phyloP scores from a whole-genome alignment of 176 grass and related monocot species.

The Metroxylon sagu region DNA sequence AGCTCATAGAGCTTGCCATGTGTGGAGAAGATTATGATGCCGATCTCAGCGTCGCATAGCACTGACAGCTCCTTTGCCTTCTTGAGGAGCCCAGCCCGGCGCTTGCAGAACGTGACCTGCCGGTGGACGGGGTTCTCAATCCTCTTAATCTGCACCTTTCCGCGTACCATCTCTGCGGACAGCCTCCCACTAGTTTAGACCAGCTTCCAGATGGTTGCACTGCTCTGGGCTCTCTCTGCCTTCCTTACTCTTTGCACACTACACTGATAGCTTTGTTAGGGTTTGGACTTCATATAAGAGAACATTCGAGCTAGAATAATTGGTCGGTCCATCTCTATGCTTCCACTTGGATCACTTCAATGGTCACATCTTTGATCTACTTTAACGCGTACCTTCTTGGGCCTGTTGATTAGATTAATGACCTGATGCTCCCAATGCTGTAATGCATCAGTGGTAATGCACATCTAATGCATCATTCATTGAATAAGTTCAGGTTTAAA shows the following conservation, averaged over 20 bases:
- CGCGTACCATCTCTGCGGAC: constrained; percentile 50
- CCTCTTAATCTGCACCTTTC: constrained; percentile 59
- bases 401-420: too few species aligned
- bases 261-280: too few species aligned
- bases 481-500: too few species aligned
- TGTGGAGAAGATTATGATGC: constrained; percentile 93
- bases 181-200: constrained; percentile 99
- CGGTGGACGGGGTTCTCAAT: constrained; percentile 76
- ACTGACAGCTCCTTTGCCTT: constrained; percentile 92
- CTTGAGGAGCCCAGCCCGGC: constrained; percentile 79
- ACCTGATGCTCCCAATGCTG: too few species aligned
- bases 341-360: too few species aligned
- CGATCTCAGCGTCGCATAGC: constrained; percentile 77
- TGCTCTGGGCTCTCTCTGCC: constrained; percentile 12
- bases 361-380: too few species aligned
- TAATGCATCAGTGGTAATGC: too few species aligned
- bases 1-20: constrained; percentile 97
- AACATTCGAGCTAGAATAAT: too few species aligned
- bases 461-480: too few species aligned
- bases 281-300: too few species aligned
- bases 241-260: not conserved
- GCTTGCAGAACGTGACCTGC: constrained; percentile 98
- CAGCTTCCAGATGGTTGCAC: constrained; percentile 93
- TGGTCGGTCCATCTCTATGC: too few species aligned
- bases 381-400: too few species aligned